Evolutionary conservation across 768 basidiomycete genomes (phyloP), one percentile per base, ranked within the genome.

Genomic region (Fistulinella prunicolor): DNA sequence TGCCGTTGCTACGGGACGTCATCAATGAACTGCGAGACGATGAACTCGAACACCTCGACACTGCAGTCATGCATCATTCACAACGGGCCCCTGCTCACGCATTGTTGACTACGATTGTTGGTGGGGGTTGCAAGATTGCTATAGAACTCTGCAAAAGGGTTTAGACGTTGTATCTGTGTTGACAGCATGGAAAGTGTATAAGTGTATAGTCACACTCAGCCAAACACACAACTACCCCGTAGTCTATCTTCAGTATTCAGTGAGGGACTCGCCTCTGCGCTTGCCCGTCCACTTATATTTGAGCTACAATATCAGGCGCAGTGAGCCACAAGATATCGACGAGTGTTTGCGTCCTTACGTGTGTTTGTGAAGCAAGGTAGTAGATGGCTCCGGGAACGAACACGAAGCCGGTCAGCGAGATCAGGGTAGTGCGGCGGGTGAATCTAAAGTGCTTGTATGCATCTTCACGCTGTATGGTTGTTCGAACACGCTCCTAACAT

Each of bases 31-130:
- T 97, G 63, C 74, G 93, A 54, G 93, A 97, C 67, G 94, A 98
- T 59, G 94, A 98, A 61, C 76, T 97, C 16, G 94, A 93, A 61
- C 94, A 98, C 65, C 74, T 97, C 47, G 89, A 96, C 58, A 89
- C 85, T 26, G 94, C 94, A 3, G 86, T 98, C 7, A 83, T 85
- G 47, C 79, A 96, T 58, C 77, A 87, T 61, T 85, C 91, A 21
- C 94, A 96, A 66, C 79, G 85, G 42, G 93, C 93, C 19, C 93
- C 94, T 2, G 93, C 86, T 35, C 93, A 98, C 66, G 90, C 92
- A 1, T 70, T 98, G 36, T 70, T 98, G 47, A 94, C 90, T 57
- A 86, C 89, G 8, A 70, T 93, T 21, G 77, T 98, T 10, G 92
- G 88, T 3, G 77, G 73, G 4, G 93, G 93, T 2, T 98, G 94